Base-by-base conservation (phyloP, 1,284 basidiomycete species). In the Termitomyces sp. region DNA sequence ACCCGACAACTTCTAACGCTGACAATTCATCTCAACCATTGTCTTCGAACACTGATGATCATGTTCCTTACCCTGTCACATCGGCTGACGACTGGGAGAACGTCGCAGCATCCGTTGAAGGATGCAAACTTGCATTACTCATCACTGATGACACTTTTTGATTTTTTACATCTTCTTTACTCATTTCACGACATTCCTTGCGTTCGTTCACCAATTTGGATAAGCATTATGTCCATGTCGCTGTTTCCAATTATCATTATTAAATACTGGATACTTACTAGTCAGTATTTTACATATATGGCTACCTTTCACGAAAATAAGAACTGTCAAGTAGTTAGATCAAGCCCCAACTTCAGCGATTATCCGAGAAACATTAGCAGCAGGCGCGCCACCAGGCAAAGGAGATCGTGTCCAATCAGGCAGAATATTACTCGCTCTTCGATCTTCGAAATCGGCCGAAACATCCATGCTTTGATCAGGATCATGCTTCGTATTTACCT, bases 371-470 rank as follows among this genome's bases (percentile, higher is more conserved):
- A 51, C 30, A 41, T 66, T 68, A 10, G 81, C 80, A 28, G 78
- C 68, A 5, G 86, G 84, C 19, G 88, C 86, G 36, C 85, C 87
- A 2, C 63, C 60, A 0, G 84, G 73, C 42, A 91, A 70, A 3
- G 81, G 76, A 12, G 75, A 73, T 57, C 84, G 77, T 9, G 90
- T 90, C 90, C 92, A 94, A 68, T 94, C 92, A 1, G 86, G 87
- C 21, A 93, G 68, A 50, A 86, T 71, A 56, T 69, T 78, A 46
- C 67, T 71, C 8, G 65, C 70, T 12, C 62, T 63, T 26, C 73
- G 67, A 26, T 73, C 72, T 24, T 74, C 72, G 43, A 62, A 64
- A 19, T 70, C 72, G 1, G 66, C 63, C 15, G 74, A 67, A 39
- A 73, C 67, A 48, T 76, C 72, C 63, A 78, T 76, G 43, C 65